Conservation (phyloP, 495 filamentous ascomycete genomes). For the Penicillium argentinense region DNA sequence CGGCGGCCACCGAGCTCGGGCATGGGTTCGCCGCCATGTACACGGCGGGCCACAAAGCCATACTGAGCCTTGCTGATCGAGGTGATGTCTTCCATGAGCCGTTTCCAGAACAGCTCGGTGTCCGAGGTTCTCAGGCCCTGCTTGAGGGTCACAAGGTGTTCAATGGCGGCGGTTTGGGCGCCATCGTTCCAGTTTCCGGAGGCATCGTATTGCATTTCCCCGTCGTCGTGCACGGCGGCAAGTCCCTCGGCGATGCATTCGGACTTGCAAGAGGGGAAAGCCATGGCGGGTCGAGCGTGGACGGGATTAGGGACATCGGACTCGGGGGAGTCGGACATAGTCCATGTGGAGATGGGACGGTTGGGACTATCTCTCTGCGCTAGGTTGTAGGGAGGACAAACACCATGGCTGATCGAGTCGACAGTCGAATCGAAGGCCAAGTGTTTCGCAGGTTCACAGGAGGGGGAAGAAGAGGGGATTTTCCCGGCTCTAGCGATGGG, state of each 20-base stretch:
- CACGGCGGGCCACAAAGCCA: conserved; percentile 67
- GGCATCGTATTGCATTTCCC: conserved; percentile 50
- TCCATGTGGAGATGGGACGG: conserved; percentile 21
- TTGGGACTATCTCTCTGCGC: conserved; percentile 6
- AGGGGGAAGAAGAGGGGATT: conserved; percentile 24
- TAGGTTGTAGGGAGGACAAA: conserved; percentile 22
- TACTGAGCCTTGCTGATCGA: conserved; percentile 66
- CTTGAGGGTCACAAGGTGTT: conserved; percentile 64
- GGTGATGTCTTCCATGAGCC: conserved; percentile 66
- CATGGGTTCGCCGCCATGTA: conserved; percentile 56
- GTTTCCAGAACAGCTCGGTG: conserved; percentile 65
- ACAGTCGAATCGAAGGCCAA: not conserved
- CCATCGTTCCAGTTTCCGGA: conserved; percentile 49
- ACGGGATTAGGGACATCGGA: conserved; percentile 36
- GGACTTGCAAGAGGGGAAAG: conserved; percentile 40
- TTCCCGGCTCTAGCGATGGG: conserved; percentile 23
- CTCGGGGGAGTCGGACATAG: conserved; percentile 41
- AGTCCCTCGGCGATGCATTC: conserved; percentile 45
- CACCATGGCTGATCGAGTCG: conserved; percentile 28
- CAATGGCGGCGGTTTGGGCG: conserved; percentile 61
- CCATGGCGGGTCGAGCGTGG: conserved; percentile 27
- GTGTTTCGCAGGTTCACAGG: not conserved
- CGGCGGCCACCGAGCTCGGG: conserved; percentile 40
- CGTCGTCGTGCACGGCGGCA: conserved; percentile 41
- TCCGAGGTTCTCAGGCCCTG: conserved; percentile 52